A percentile compares a stretch with the other conserved stretches of the same genome.
Conservation (phyloP, 1,139 yeast genomes). For the Pichia sp. region DNA sequence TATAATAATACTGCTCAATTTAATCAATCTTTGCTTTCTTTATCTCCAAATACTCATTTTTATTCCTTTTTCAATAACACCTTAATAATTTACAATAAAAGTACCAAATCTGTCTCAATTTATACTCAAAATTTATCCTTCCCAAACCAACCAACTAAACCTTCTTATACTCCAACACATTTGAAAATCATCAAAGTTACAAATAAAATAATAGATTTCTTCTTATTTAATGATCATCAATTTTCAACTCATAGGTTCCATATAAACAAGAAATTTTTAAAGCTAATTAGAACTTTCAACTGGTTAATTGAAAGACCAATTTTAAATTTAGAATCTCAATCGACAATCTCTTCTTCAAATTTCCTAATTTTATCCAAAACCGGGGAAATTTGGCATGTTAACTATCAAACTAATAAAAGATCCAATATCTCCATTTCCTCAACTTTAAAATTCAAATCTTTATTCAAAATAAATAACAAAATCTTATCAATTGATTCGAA, state of each 20-base stretch:
- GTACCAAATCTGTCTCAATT: not conserved
- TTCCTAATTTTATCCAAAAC: not conserved
- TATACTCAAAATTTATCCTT: not conserved
- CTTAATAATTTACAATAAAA: too few relatives aligned
- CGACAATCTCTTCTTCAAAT: not conserved
- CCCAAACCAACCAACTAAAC: not conserved
- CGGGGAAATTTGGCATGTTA: not conserved
- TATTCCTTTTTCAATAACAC: not conserved
- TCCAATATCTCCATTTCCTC: not conserved
- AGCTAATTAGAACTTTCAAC: not conserved
- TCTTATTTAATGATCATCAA: not conserved
- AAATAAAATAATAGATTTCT: not conserved
- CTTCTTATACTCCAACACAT: not conserved
- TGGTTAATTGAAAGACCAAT: not conserved
- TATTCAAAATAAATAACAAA: not conserved
- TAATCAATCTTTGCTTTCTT: too few relatives aligned
- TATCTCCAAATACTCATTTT: not conserved
- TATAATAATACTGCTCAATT: not conserved
- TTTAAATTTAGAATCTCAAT: not conserved
- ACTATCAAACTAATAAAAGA: too few relatives aligned
- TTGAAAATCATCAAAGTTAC: not conserved
- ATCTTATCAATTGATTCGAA: not conserved
- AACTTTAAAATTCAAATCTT: not conserved
- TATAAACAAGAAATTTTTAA: not conserved
- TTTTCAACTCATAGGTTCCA: not conserved